Evolutionary conservation across 1,284 basidiomycete species (phyloP), one percentile per base, ranked within the genome.

Genomic region (Pseudozyma flocculosa): DNA sequence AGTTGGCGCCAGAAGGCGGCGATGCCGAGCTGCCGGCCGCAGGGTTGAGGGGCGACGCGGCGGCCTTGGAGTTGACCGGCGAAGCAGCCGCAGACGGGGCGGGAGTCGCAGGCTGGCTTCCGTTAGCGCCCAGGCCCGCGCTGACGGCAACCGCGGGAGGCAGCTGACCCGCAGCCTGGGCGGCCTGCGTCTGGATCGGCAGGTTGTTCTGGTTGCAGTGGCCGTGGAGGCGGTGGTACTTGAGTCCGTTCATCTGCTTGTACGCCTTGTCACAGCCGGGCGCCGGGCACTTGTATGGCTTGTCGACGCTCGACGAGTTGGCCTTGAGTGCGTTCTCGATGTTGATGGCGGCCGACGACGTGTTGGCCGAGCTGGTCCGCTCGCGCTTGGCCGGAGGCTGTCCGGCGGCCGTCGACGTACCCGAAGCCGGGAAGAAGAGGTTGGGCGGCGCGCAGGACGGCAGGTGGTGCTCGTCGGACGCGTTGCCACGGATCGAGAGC

Each of bases 221-320:
- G 3, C 94, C 90, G 76, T 92, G 90, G 18, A 90, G 88, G 79
- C 93, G 88, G 80, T 98, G 94, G 80, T 97, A 97, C 82, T 98
- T 97, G 72, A 98, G 83, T 1, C 89, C 89, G 75, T 91, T 91
- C 57, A 91, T 92, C 81, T 97, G 94, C 83, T 97, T 97, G 84
- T 98, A 98, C 41, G 87, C 87, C 84, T 98, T 98, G 82, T 92
- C 93, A 83, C 94, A 98, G 51, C 95, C 94, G 0, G 90, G 88
- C 70, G 94, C 94, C 15, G 92, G 92, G 82, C 94, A 98, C 62
- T 88, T 85, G 86, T 94, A 98, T 0, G 94, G 94, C 80, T 96
- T 96, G 64, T 83, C 81, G 46, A 67, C 54, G 38, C 59, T 49
- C 26, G 61, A 50, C 30, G 49, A 57, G 14, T 48, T 49, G 29